phyloP scores from a whole-genome alignment of 2,329 filamentous ascomycete genomes.

The Huntiella moniliformis region DNA sequence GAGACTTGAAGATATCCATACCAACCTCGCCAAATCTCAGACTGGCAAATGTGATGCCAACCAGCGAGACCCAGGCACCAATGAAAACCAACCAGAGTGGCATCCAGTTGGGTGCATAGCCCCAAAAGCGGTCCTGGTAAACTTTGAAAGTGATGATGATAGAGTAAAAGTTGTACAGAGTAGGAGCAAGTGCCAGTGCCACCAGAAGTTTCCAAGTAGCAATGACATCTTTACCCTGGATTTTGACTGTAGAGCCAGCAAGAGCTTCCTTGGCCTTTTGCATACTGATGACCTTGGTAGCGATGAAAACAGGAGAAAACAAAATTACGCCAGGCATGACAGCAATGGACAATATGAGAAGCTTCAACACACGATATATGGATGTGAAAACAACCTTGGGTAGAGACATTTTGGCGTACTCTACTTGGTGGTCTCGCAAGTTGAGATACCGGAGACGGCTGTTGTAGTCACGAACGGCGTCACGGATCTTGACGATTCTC shows the following conservation, averaged over 20 bases:
- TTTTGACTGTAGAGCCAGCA: slow-evolving; percentile 72
- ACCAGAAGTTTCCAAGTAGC: slow-evolving; percentile 88
- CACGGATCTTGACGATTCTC: slow-evolving; percentile 57
- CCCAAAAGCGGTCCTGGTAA: slow-evolving; percentile 63
- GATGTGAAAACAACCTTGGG: slow-evolving; percentile 57
- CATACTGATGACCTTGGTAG: slow-evolving; percentile 63
- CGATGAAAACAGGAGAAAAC: slow-evolving; percentile 75
- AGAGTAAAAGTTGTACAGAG: slow-evolving; percentile 69
- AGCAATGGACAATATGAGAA: slow-evolving; percentile 55
- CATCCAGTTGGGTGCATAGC: slow-evolving; percentile 61
- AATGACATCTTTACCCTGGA: slow-evolving; percentile 76
- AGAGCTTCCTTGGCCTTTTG: slow-evolving; percentile 70
- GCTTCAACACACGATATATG: slow-evolving; percentile 62
- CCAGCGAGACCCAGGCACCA: slow-evolving; percentile 62
- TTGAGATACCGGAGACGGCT: slow-evolving; percentile 67
- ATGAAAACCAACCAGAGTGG: slow-evolving; percentile 62
- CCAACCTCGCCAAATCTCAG: slow-evolving; percentile 93
- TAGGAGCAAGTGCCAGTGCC: slow-evolving; percentile 64
- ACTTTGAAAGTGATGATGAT: slow-evolving; percentile 57
- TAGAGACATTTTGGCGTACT: slow-evolving; percentile 71
- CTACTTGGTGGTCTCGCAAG: slow-evolving; percentile 83
- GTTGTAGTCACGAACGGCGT: slow-evolving; percentile 70
- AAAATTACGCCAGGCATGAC: slow-evolving; percentile 74
- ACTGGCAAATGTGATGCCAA: slow-evolving; percentile 76
- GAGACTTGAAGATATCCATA: slow-evolving; percentile 94